A percentile compares a stretch with the other conserved stretches of the same genome.
phyloP scores from a whole-genome alignment of 176 grass and related monocot species.

The Musa troglodytarum region DNA sequence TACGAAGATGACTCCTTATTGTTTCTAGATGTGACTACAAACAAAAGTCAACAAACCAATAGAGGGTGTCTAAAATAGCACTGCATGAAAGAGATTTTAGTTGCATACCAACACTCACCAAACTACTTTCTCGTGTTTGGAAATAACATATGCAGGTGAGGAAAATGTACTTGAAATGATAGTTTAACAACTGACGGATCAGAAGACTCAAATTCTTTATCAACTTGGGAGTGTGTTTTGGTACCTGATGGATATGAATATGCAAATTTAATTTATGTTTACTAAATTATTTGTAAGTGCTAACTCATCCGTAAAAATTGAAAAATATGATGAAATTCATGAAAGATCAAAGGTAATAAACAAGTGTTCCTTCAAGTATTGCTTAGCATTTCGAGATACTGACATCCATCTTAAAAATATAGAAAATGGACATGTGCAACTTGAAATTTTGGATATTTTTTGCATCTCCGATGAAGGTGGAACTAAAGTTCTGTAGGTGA shows the following conservation, averaged over 20 bases:
- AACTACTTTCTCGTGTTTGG: conserved; percentile 51
- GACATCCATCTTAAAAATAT: conserved; percentile 91
- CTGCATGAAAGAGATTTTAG: conserved; percentile 32
- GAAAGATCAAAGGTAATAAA: conserved; percentile 91
- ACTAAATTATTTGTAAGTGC: conserved; percentile 46
- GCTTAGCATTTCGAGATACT: conserved; percentile 68
- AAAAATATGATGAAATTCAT: conserved; percentile 69
- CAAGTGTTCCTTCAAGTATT: conserved; percentile 51
- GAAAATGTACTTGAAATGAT: conserved; percentile 51
- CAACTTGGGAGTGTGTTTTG: conserved; percentile 29
- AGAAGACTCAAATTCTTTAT: conserved; percentile 25
- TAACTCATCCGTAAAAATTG: conserved; percentile 82
- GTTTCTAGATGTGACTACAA: conserved; percentile 76
- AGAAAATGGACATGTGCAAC: conserved; percentile 32
- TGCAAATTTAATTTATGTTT: conserved; percentile 32
- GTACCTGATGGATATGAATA: conserved; percentile 29
- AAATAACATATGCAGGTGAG: conserved; percentile 76
- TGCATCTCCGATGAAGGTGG: conserved; percentile 71
- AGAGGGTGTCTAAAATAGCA: conserved; percentile 70
- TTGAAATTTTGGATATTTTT: conserved; percentile 57
- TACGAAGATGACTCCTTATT: conserved; percentile 44
- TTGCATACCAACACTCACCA: no score
- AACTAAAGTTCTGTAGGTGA: conserved; percentile 73
- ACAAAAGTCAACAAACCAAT: conserved; percentile 95
- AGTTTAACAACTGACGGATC: conserved; percentile 16